Percentiles rank a stretch among this genome's conserved stretches.
Evolutionary conservation across 768 basidiomycete species (phyloP).

Genomic region (Tylopilus rubrobrunneus): DNA sequence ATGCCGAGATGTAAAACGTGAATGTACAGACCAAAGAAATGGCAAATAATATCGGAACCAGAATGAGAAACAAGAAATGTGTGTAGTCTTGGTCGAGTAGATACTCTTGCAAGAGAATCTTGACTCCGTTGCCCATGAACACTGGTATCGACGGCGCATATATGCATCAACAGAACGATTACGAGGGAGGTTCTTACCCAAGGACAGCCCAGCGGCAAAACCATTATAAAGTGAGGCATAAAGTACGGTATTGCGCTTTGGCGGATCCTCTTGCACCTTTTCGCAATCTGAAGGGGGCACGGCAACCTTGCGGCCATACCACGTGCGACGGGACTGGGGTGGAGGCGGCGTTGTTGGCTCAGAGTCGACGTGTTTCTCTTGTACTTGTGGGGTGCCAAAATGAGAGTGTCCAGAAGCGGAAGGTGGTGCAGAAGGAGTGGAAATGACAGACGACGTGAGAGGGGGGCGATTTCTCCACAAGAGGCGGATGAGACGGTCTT

Average conservation of each 20-base stretch:
- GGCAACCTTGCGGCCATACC: conserved; percentile 56
- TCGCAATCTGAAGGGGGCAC: conserved; percentile 32
- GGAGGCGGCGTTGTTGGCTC: conserved; percentile 23
- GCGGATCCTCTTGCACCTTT: conserved; percentile 18
- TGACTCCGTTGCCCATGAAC: conserved; percentile 63
- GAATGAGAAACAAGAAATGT: conserved; percentile 40
- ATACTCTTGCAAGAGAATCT: conserved; percentile 54
- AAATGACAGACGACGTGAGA: conserved; percentile 18
- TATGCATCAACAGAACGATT: background rate
- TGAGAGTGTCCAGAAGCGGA: conserved; percentile 39
- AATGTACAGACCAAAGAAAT: conserved; percentile 40
- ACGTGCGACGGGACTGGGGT: conserved; percentile 43
- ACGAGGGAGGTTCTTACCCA: conserved; percentile 6
- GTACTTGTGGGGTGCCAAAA: conserved; percentile 14
- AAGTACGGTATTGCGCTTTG: conserved; percentile 17
- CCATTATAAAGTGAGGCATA: conserved; percentile 29
- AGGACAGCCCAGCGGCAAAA: conserved; percentile 24
- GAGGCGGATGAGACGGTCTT: conserved; percentile 54
- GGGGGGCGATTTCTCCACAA: conserved; percentile 44
- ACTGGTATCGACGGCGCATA: conserved; percentile 32
- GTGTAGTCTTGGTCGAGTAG: conserved; percentile 42
- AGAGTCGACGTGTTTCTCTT: conserved; percentile 14
- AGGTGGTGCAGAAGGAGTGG: conserved; percentile 28
- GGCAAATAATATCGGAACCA: conserved; percentile 41
- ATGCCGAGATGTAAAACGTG: background rate